Evolutionary conservation across 2,329 filamentous ascomycete genomes (phyloP), one percentile per base, ranked within the genome.

Genomic region (Eutypella sp.): DNA sequence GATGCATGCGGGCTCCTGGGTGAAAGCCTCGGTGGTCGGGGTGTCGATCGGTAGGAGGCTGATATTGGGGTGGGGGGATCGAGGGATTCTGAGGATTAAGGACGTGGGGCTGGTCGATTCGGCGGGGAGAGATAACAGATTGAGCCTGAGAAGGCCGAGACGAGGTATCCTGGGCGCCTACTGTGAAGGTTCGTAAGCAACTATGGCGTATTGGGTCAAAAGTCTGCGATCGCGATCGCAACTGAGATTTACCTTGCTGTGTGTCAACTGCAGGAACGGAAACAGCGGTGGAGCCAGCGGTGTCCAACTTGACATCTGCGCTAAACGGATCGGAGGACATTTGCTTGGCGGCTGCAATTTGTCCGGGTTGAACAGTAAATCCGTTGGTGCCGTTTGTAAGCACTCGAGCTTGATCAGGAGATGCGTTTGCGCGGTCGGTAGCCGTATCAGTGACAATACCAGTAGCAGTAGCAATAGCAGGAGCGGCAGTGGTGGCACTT

Each of bases 1-100:
- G 51, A 24, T 54, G 56, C 40, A 57, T 50, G 47, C 45, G 60
- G 53, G 54, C 61, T 50, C 43, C 61, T 49, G 47, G 56, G 56
- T 50, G 51, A 41, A 57, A 51, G 45, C 44, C 50, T 37, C 54
- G 24, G 44, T 40, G 46, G 40, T 57, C 51, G 25, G 52, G 48
- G 29, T 46, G 51, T 44, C 55, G 55, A 33, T 57, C 56, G 41
- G 44, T 42, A 33, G 54, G 47, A 15, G 47, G 48, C 22, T 53
- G 55, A 23, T 54, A 47, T 22, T 56, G 53, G 22, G 53, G 38
- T 23, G 44, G 47, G 45, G 56, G 56, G 31, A 48, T 40, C 19
- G 48, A 40, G 9, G 49, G 25, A 33, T 47, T 47, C 19, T 49
- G 41, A 10, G 49, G 25, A 33, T 47, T 47, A 43, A 55, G 53